Conservation (phyloP, 306 rosid genomes). For the Rosa chinensis region DNA sequence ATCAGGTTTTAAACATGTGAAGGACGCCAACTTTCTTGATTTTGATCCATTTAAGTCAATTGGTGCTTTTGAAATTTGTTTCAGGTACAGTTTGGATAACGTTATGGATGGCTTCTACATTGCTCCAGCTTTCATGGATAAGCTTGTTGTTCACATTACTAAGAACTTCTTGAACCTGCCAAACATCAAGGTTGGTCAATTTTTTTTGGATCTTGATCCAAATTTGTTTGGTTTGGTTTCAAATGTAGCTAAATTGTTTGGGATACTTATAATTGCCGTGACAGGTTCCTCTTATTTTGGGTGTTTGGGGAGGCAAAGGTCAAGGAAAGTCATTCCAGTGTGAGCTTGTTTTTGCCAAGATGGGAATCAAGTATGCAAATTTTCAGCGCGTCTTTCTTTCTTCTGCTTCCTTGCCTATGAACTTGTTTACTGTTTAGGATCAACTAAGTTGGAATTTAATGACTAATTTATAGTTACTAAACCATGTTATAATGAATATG, state of each 20-base stretch:
- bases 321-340: constrained; percentile 91
- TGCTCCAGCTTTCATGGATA: constrained; percentile 92
- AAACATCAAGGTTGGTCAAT: constrained; percentile 53
- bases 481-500: background rate
- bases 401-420: background rate
- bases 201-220: background rate
- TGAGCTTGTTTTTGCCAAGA: constrained; percentile 90
- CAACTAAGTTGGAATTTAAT: background rate
- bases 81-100: constrained; percentile 63
- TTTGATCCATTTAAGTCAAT: background rate
- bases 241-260: background rate
- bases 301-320: constrained; percentile 97
- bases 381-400: background rate
- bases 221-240: background rate
- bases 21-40: background rate
- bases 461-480: background rate
- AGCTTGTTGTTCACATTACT: constrained; percentile 71
- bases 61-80: constrained; percentile 22
- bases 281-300: constrained; percentile 87
- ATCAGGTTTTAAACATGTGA: background rate
- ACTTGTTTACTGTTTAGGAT: background rate
- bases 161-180: constrained; percentile 77
- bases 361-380: constrained; percentile 87
- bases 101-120: constrained; percentile 70
- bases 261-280: background rate